Evolutionary conservation across 2,329 filamentous ascomycete genomes (phyloP).

Genomic region (Thermomyces lanuginosus): DNA sequence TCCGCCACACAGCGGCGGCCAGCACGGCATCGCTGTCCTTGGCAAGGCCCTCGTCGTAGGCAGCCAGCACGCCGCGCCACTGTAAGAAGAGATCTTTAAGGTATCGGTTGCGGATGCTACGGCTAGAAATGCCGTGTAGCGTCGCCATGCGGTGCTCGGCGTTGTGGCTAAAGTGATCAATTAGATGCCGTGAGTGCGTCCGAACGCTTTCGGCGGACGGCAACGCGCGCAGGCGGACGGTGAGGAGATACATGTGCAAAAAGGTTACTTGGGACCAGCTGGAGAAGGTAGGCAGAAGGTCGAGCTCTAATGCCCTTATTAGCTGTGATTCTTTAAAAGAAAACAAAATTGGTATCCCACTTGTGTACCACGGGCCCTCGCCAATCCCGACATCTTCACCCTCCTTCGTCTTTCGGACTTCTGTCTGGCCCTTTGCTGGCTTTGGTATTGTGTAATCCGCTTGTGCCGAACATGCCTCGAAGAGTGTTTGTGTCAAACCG

Average conservation of each 20-base stretch:
- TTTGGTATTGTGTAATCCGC: constrained; percentile 64
- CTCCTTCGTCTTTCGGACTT: constrained; percentile 53
- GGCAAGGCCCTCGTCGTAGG: constrained; percentile 35
- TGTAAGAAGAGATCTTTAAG: constrained; percentile 82
- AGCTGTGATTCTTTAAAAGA: neutral
- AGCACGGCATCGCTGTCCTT: constrained; percentile 33
- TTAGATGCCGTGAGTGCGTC: constrained; percentile 74
- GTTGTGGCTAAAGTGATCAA: constrained; percentile 67
- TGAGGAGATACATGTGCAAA: constrained; percentile 86
- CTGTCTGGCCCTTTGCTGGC: constrained; percentile 46
- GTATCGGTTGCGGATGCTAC: constrained; percentile 42
- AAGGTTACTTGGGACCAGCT: constrained; percentile 95
- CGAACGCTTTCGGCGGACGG: constrained; percentile 47
- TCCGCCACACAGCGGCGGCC: constrained; percentile 70
- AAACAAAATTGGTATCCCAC: constrained; percentile 27
- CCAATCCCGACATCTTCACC: constrained; percentile 71
- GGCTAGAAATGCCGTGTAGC: constrained; percentile 34
- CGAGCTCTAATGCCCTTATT: constrained; percentile 42
- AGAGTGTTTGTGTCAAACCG: constrained; percentile 60
- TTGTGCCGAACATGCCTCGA: constrained; percentile 54
- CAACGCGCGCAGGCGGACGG: constrained; percentile 66
- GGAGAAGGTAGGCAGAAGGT: constrained; percentile 72
- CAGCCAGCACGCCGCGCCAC: constrained; percentile 73
- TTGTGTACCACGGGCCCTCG: constrained; percentile 64
- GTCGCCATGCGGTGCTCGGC: constrained; percentile 54